Conservation (phyloP, 306 rosid genomes). For the Vigna reflexopilosa region DNA sequence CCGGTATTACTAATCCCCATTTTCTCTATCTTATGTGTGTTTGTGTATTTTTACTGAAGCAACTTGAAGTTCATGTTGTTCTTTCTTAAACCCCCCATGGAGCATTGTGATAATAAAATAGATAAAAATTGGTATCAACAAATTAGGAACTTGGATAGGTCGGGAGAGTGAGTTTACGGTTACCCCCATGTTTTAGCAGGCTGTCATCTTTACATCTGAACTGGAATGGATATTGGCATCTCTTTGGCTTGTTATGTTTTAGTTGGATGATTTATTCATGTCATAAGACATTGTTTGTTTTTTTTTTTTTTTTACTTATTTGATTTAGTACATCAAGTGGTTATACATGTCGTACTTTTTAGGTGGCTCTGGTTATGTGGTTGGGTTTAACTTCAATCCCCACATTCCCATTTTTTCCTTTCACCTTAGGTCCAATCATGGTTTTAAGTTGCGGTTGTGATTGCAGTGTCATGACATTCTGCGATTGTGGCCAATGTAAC, state of each 20-base stretch:
- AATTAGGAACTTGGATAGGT: slow-evolving; percentile 10
- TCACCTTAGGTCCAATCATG: not conserved
- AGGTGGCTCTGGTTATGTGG: not conserved
- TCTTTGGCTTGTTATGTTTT: slow-evolving; percentile 16
- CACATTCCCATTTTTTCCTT: not conserved
- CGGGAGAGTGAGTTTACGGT: not conserved
- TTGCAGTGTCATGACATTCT: not conserved
- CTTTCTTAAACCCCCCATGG: slow-evolving; percentile 6
- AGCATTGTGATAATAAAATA: not conserved
- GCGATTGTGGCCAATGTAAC: not conserved
- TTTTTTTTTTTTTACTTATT: not conserved
- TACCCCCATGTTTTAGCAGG: not conserved
- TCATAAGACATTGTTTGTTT: not conserved
- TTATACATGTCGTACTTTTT: not conserved
- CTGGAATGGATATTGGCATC: slow-evolving; percentile 6
- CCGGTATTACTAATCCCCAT: not conserved
- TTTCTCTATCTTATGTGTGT: not conserved
- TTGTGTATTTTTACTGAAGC: not conserved
- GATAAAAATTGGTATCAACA: not conserved
- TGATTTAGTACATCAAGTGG: not conserved
- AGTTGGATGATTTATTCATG: not conserved
- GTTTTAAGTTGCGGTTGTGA: not conserved
- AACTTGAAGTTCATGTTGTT: slow-evolving; percentile 29
- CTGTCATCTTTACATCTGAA: slow-evolving; percentile 2
- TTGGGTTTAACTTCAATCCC: not conserved